These are phyloP conservation scores for Rubia tinctorum DNA, from an alignment of 305 asterid species.

Conservation along the genomic window DNA sequence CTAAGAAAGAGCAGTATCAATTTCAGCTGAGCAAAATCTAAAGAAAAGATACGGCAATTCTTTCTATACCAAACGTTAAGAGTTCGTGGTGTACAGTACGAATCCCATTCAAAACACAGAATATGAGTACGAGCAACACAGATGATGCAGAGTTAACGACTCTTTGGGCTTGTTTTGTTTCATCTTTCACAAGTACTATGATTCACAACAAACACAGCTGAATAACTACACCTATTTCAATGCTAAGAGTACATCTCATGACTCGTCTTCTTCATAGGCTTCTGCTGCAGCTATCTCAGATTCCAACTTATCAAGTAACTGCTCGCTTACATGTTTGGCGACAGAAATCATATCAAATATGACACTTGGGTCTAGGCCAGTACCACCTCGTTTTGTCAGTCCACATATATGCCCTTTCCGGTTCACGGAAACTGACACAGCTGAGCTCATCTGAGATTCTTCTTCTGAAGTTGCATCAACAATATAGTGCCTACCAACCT, in stretches of 20 bases:
- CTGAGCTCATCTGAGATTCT: slow-evolving; percentile 94
- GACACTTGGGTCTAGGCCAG: slow-evolving; percentile 67
- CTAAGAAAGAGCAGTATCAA: too few species aligned
- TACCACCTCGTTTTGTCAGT: slow-evolving; percentile 77
- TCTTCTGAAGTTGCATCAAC: slow-evolving; percentile 90
- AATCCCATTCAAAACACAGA: too few species aligned
- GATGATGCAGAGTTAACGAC: neutral
- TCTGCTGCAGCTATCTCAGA: slow-evolving; percentile 87
- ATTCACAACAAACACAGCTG: neutral
- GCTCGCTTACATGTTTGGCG: slow-evolving; percentile 64
- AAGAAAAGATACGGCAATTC: too few species aligned
- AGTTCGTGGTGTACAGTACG: too few species aligned
- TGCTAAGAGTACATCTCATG: slow-evolving; percentile 16
- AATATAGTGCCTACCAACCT: slow-evolving; percentile 81
- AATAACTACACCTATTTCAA: neutral
- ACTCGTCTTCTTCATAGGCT: slow-evolving; percentile 60
- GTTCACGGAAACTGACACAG: slow-evolving; percentile 68
- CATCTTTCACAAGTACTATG: neutral
- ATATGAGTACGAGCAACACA: too few species aligned
- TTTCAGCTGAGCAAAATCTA: too few species aligned
- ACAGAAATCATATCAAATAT: slow-evolving; percentile 79
- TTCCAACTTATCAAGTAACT: slow-evolving; percentile 60
- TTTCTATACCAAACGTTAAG: too few species aligned
- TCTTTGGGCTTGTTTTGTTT: neutral
- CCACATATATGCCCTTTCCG: slow-evolving; percentile 78